Evolutionary conservation across 1,284 basidiomycete genomes (phyloP), one percentile per base, ranked within the genome.

Genomic region (Puccinia novopanici): DNA sequence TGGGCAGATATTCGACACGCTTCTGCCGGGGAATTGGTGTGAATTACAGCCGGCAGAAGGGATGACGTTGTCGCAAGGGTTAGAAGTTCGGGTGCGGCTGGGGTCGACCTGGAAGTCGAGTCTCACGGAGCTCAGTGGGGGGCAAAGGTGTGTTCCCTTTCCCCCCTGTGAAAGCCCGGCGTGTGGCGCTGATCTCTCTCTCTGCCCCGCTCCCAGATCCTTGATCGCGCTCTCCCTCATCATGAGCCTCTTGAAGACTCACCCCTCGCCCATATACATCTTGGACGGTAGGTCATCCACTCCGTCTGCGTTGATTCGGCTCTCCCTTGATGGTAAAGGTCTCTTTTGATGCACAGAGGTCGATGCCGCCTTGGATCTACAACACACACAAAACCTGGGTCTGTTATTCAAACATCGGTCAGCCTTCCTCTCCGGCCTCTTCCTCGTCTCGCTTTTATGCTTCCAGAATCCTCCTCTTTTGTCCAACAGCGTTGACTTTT

Each of bases 71-170:
- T 96, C 94, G 84, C 90, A 96, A 82, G 97, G 97, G 22, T 89
- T 99, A 9, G 97, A 99, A 86, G 95, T 99, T 86, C 98, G 98
- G 85, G 97, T 99, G 42, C 91, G 91, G 81, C 89, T 99, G 0
- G 97, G 97, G 3, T 90, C 89, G 30, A 94, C 99, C 0, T 99
- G 97, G 97, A 99, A 99, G 86, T 93, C 95, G 84, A 94, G 92
- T 84, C 88, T 99, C 84, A 99, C 96, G 0, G 97, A 99, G 86
- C 88, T 99, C 73, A 95, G 93, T 83, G 97, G 97, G 82, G 97
- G 97, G 22, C 97, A 99, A 89, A 89, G 97, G 93, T 94, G 4
- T 50, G 68, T 34, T 48, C 54, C 15, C 9, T n/a, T 13, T 22
- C 65, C 34, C 48, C 30, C 45, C 22, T 34, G 8, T 34, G 27